Percentiles rank a stretch among this genome's conserved stretches.
These are phyloP conservation scores for Spirogloea muscicola DNA, from an alignment of 139 green algal genomes.

Conservation along the genomic window DNA sequence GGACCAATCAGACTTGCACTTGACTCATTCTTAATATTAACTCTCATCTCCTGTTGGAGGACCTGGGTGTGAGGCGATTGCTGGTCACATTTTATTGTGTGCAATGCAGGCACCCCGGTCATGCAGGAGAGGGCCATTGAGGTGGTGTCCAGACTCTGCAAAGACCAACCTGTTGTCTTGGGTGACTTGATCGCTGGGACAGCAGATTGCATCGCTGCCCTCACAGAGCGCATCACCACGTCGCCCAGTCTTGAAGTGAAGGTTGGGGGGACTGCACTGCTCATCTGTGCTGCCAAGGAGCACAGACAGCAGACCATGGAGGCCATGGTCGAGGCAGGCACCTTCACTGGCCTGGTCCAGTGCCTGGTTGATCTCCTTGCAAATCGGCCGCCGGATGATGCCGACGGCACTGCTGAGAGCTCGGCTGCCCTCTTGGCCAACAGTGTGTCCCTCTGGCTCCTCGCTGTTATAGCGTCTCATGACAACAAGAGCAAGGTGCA, in stretches of 20 bases:
- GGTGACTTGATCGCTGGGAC: constrained; percentile 27
- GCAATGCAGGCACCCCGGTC: not conserved
- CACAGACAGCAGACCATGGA: constrained; percentile 32
- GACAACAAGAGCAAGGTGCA: constrained; percentile 20
- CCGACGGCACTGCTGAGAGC: not conserved
- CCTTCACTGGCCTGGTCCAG: constrained; percentile 10
- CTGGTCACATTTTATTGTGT: too few species aligned
- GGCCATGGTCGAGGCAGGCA: constrained; percentile 18
- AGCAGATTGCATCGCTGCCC: constrained; percentile 24
- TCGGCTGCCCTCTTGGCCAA: constrained; percentile 11
- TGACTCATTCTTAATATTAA: too few species aligned
- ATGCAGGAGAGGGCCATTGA: constrained; percentile 41
- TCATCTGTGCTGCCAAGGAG: constrained; percentile 42
- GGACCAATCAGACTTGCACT: too few species aligned
- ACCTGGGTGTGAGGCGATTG: too few species aligned
- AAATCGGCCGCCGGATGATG: not conserved
- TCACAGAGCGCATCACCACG: constrained; percentile 25
- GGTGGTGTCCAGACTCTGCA: constrained; percentile 38
- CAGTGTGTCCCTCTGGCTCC: constrained; percentile 37
- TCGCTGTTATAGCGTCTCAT: constrained; percentile 29
- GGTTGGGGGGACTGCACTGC: constrained; percentile 32
- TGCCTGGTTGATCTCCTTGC: constrained; percentile 38
- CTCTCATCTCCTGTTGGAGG: too few species aligned
- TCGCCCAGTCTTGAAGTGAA: constrained; percentile 29
- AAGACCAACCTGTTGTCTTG: constrained; percentile 27